Conservation (phyloP, 2,329 filamentous ascomycete genomes). For the Alternaria alternata region DNA sequence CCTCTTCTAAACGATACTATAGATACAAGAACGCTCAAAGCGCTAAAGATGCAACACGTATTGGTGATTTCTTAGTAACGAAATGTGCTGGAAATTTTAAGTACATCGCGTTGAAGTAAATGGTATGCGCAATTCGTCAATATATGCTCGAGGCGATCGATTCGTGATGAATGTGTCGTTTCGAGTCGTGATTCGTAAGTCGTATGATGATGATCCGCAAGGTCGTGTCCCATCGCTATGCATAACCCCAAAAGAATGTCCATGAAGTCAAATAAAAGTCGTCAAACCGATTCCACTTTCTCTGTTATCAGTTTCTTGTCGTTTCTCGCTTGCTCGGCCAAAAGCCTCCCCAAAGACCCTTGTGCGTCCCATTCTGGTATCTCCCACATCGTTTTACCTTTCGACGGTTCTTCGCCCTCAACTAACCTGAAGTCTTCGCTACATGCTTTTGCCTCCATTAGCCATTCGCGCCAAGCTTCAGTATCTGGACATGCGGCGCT, state of each 20-base stretch:
- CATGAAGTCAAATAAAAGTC: neutral
- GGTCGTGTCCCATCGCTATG: constrained; percentile 5
- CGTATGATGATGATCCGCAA: neutral
- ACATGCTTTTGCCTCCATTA: constrained; percentile 44
- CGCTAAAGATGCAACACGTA: neutral
- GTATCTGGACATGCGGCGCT: constrained; percentile 55
- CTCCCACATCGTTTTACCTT: constrained; percentile 38
- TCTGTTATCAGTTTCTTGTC: constrained; percentile 25
- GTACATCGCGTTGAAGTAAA: neutral
- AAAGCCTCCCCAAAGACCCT: constrained; percentile 22
- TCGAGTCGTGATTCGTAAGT: constrained; percentile 3
- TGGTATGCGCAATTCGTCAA: neutral
- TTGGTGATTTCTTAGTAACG: neutral
- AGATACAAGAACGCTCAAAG: neutral
- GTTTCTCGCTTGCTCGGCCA: constrained; percentile 29
- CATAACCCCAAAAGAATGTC: neutral
- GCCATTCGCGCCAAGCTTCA: constrained; percentile 53
- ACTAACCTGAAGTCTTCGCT: constrained; percentile 24
- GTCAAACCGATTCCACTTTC: constrained; percentile 28
- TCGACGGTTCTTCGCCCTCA: constrained; percentile 14
- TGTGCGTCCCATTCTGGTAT: constrained; percentile 49
- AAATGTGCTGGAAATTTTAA: neutral
- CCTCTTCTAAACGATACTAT: neutral
- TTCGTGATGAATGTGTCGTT: neutral
- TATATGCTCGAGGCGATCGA: neutral